Evolutionary conservation across 1,284 basidiomycete genomes (phyloP).

Genomic region (Waitea zeae): DNA sequence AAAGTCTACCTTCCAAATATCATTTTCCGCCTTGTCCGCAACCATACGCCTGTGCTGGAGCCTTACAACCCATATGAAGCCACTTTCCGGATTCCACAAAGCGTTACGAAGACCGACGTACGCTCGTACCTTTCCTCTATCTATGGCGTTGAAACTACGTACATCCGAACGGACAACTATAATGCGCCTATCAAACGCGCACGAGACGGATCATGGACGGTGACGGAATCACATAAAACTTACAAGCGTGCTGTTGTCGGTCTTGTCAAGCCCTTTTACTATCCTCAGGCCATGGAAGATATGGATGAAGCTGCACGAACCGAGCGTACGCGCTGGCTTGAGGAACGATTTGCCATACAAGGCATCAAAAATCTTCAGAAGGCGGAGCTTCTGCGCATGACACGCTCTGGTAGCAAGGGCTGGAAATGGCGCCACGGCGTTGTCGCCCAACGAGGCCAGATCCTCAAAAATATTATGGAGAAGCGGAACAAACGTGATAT

Average conservation of each 20-base stretch:
- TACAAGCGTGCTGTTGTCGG: conserved; percentile 87
- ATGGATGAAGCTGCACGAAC: conserved; percentile 38
- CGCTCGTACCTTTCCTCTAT: conserved; percentile 71
- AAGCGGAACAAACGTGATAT: conserved; percentile 38
- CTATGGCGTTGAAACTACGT: conserved; percentile 81
- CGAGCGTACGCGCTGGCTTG: conserved; percentile 38
- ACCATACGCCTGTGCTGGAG: conserved; percentile 59
- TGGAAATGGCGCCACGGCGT: conserved; percentile 22
- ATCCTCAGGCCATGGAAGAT: conserved; percentile 65
- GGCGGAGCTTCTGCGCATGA: conserved; percentile 24
- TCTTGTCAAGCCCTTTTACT: conserved; percentile 81
- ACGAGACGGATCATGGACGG: conserved; percentile 13
- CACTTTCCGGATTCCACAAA: conserved; percentile 78
- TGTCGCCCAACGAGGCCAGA: conserved; percentile 23
- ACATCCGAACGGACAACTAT: conserved; percentile 88
- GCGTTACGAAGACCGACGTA: conserved; percentile 83
- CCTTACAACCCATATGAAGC: conserved; percentile 91
- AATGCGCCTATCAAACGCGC: conserved; percentile 30
- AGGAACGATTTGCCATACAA: conserved; percentile 37
- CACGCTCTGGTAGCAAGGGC: conserved; percentile 25
- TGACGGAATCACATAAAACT: conserved; percentile 24
- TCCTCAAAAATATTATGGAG: conserved; percentile 28
- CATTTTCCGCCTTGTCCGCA: conserved; percentile 70
- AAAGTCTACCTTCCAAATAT: conserved; percentile 84
- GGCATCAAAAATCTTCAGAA: conserved; percentile 22